Evolutionary conservation across 805 yeast genomes (phyloP), one percentile per base, ranked within the genome.

Genomic region (Kodamaea kaohsiungensis): DNA sequence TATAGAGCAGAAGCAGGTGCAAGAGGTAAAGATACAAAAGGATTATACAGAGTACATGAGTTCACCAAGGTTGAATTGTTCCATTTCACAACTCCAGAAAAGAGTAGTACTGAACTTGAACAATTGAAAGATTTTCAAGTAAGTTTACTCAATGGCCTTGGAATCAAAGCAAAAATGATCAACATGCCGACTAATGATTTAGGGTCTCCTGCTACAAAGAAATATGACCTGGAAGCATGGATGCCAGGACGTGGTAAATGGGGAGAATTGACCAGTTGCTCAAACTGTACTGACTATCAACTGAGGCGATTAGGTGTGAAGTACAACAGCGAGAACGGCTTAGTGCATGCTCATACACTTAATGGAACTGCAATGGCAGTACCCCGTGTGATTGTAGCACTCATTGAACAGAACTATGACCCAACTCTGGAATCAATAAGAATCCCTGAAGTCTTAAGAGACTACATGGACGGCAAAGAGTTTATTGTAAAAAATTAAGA

Each of bases 1-100:
- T 95, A 86, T 65, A 78, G 99, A 57, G 97, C 98, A 0, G 99
- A 95, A 67, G 99, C 99, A 0, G 99, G 98, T 1, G 95, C 98
- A 1, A 81, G 97, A 53, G 99, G 99, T 1, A 83, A 83, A 59
- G 98, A 91, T 60, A 91, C 98, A 0, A 85, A 87, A 61, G 99
- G 99, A 0, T 75, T 95, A 1, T 95, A 95, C 62, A 76, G 99
- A 43, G 98, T 95, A 19, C 99, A 95, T 66, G 99, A 95, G 71
- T 95, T 95, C 68, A 89, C 96, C 9, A 95, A 95, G 68, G 96
- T 95, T 1, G 99, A 95, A 67, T 71, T 95, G 52, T 95, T 93
- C 63, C 86, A 86, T 51, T 76, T 56, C 86, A 95, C 97, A 55
- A 69, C 46, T 65, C 72, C 77, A 0, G 78, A 76, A 10, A 68